Conservation (phyloP, 768 basidiomycete species). For the Tricholoma saponaceum region DNA sequence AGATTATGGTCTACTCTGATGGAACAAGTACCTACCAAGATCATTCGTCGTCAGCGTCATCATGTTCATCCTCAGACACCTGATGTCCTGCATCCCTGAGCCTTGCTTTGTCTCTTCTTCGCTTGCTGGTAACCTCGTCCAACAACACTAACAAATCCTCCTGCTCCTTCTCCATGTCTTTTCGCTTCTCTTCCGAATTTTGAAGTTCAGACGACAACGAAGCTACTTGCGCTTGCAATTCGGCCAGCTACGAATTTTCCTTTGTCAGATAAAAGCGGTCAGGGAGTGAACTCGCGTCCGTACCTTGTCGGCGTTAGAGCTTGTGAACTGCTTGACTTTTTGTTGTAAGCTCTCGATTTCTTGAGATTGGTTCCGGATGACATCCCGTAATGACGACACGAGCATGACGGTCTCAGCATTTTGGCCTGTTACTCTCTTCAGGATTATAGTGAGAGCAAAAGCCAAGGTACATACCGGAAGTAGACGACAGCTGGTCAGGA, state of each 20-base stretch:
- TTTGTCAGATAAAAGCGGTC: background rate
- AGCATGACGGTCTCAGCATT: conserved; percentile 78
- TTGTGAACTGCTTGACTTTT: conserved; percentile 44
- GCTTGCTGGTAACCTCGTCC: conserved; percentile 87
- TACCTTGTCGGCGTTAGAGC: conserved; percentile 35
- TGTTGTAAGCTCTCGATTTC: conserved; percentile 71
- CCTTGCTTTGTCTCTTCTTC: conserved; percentile 75
- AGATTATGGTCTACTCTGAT: background rate
- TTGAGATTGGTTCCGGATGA: conserved; percentile 75
- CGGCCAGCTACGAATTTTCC: conserved; percentile 31
- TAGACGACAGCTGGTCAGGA: conserved; percentile 58
- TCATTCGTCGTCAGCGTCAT: conserved; percentile 46
- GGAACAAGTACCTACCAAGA: background rate
- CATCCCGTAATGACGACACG: conserved; percentile 78
- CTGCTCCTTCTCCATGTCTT: conserved; percentile 92
- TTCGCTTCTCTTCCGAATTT: conserved; percentile 58
- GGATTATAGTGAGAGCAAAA: background rate
- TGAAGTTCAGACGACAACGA: conserved; percentile 44
- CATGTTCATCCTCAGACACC: conserved; percentile 90
- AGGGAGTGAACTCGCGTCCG: conserved; percentile 3
- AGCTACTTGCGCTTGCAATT: conserved; percentile 43
- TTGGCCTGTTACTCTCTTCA: conserved; percentile 38
- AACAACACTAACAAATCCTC: conserved; percentile 92
- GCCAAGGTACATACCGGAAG: conserved; percentile 29
- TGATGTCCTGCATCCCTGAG: conserved; percentile 75